Base-by-base conservation (phyloP, 2,329 filamentous ascomycete species). In the Metarhizium sp. region DNA sequence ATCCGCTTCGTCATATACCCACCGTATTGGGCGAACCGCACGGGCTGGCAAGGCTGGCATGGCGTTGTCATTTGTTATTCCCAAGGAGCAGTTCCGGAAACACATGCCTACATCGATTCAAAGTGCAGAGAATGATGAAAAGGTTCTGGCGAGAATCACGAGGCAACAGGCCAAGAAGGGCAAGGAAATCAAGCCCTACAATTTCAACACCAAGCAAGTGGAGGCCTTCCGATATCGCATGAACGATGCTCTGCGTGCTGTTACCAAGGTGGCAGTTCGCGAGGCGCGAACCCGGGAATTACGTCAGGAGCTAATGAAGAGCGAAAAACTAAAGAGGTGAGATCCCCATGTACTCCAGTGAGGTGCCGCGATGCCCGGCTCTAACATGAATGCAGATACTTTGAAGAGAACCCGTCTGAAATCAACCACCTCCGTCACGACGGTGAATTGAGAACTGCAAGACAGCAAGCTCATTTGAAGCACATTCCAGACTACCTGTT, bases 211-310 rank as follows among this genome's bases (percentile, higher is more conserved):
- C 86, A 85, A 87, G 67, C 90, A 95, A 66, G 85, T 99, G 25
- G 91, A 96, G 61, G 88, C 89, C 3, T 97, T 99, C 76, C 81
- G 92, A 20, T 99, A 99, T 72, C 87, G 94, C 61, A 90, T 96
- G 82, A 88, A 90, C 53, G 94, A 97, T 69, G 94, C 92, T 0
- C 76, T 99, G 45, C 84, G 92, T 59, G 87, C 91, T 0, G 91
- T 99, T 2, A 99, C 94, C 10, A 85, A 88, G 57, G 87, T 95
- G 30, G 88, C 92, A 0, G 84, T 99, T 48, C 87, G 92, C 60
- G 92, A 96, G 75, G 92, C 94, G 2, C 82, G 94, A 51, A 88
- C 90, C 10, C 83, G 89, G 57, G 92, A 99, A 72, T 79, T 99
- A 55, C 82, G 90, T 54, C 85, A 92, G 68, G 94, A 97, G 70